phyloP scores from a whole-genome alignment of 2,329 filamentous ascomycete genomes.

The Phyllosticta citrichinensis region DNA sequence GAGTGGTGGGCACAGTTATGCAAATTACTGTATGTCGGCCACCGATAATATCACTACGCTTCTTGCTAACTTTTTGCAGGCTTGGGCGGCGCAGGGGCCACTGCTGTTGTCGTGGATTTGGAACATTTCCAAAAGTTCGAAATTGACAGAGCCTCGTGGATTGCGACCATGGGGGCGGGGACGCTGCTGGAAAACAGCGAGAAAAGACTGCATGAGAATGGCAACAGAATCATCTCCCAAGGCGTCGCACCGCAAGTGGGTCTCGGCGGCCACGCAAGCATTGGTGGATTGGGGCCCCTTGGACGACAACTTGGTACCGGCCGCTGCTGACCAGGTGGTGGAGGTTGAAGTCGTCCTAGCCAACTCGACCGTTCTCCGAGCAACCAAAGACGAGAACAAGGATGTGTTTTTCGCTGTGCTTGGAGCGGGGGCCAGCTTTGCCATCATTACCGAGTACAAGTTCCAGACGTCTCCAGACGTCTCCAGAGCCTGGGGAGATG shows the following conservation, averaged over 20 bases:
- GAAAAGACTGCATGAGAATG: conserved; percentile 24
- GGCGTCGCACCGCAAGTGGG: conserved; percentile 26
- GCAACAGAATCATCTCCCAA: conserved; percentile 22
- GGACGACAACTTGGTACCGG: conserved; percentile 24
- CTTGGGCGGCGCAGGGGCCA: conserved; percentile 37
- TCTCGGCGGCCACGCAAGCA: conserved; percentile 27
- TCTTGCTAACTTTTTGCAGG: conserved; percentile 16
- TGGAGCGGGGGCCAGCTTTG: conserved; percentile 34
- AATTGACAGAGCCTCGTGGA: conserved; percentile 32
- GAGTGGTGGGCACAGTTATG: conserved; percentile 56
- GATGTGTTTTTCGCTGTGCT: conserved; percentile 35
- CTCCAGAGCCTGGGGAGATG: conserved; percentile 22
- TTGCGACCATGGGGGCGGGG: conserved; percentile 40
- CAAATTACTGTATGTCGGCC: conserved; percentile 28
- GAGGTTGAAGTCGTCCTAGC: conserved; percentile 31
- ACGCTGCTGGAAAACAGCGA: conserved; percentile 36
- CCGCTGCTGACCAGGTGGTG: conserved; percentile 24
- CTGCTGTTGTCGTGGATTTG: conserved; percentile 41
- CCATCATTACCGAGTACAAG: conserved; percentile 32
- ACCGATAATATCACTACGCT: neutral
- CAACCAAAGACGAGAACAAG: conserved; percentile 24
- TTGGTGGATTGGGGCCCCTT: conserved; percentile 25
- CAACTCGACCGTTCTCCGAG: conserved; percentile 29
- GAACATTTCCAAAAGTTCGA: conserved; percentile 38
- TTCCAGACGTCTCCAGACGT: conserved; percentile 28